phyloP scores from a whole-genome alignment of 1,284 basidiomycete genomes.

The Ustilago esculenta region DNA sequence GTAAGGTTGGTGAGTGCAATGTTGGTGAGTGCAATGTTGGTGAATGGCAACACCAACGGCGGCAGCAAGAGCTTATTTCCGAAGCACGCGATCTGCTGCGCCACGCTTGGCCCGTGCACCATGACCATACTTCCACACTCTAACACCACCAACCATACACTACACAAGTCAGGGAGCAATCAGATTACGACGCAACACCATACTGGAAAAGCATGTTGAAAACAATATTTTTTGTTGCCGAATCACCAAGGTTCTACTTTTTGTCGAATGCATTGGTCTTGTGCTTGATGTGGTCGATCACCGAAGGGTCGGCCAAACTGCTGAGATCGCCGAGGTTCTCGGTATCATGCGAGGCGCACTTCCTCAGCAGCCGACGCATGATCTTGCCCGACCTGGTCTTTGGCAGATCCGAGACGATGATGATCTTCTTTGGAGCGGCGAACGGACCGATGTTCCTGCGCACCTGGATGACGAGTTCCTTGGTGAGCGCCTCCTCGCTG shows the following conservation, averaged over 20 bases:
- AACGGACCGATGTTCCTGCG: conserved; percentile 73
- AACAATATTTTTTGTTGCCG: no score
- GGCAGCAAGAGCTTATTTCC: not conserved
- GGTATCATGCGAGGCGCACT: conserved; percentile 91
- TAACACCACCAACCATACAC: no score
- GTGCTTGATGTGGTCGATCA: conserved; percentile 62
- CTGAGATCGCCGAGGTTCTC: conserved; percentile 89
- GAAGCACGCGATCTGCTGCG: no score
- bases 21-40: no score
- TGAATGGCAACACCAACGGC: no score
- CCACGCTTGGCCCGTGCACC: no score
- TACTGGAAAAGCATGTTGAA: no score
- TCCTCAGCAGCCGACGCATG: conserved; percentile 92
- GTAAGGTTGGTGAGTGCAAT: no score
- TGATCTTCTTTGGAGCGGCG: conserved; percentile 88
- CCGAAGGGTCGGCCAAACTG: conserved; percentile 78
- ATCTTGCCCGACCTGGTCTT: conserved; percentile 98
- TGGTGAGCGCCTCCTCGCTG: conserved; percentile 78
- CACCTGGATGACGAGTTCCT: conserved; percentile 93
- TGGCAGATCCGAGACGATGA: conserved; percentile 85
- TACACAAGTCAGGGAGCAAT: no score
- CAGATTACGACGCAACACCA: no score
- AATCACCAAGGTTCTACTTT: conserved; percentile 11
- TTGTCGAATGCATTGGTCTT: conserved; percentile 49
- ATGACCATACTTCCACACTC: no score